Conservation (phyloP, 306 rosid genomes). For the Geum urbanum region DNA sequence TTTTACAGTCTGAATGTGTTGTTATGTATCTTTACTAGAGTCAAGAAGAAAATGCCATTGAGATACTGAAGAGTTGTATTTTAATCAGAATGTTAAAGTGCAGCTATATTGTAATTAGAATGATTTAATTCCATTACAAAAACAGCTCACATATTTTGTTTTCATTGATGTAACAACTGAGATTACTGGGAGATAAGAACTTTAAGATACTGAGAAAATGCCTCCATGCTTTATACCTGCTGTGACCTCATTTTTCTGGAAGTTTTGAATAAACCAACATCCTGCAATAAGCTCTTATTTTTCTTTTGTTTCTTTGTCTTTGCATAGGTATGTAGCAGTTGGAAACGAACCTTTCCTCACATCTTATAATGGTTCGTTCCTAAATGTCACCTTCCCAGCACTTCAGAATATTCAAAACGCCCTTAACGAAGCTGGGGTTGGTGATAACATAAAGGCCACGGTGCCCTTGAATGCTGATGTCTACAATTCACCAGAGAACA, state of each 20-base stretch:
- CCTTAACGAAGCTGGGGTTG: slow-evolving; percentile 76
- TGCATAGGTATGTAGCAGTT: slow-evolving; percentile 84
- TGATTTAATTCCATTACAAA: no score
- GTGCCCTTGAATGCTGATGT: slow-evolving; percentile 97
- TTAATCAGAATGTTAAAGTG: no score
- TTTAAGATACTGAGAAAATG: no score
- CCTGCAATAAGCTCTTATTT: background rate
- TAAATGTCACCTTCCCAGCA: slow-evolving; percentile 81
- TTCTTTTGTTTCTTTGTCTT: slow-evolving; percentile 11
- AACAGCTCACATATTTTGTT: no score
- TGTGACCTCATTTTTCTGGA: background rate
- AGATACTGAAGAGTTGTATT: no score
- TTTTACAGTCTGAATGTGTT: no score
- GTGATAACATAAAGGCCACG: slow-evolving; percentile 70
- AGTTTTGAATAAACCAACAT: background rate
- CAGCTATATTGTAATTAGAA: no score
- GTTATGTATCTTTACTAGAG: no score
- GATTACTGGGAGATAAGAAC: no score
- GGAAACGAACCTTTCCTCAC: slow-evolving; percentile 94
- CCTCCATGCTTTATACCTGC: background rate
- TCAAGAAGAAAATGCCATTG: no score
- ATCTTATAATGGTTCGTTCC: slow-evolving; percentile 81
- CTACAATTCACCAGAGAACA: slow-evolving; percentile 57
- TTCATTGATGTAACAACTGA: no score
- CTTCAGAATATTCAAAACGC: slow-evolving; percentile 93